phyloP scores from a whole-genome alignment of 257 asterid species.

The Coffea canephora region DNA sequence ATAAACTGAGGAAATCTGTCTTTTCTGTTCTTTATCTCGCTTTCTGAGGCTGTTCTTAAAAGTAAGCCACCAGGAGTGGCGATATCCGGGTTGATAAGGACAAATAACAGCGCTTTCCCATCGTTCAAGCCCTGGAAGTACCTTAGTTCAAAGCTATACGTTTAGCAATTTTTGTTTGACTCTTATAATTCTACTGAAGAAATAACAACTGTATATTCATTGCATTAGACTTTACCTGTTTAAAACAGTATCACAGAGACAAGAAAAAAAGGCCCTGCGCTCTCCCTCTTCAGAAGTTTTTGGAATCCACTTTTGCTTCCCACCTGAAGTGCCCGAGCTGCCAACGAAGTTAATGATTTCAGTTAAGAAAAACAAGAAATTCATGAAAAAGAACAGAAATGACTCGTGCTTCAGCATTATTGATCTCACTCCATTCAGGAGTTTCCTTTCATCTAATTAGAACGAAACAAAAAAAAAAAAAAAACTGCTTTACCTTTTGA shows the following conservation, averaged over 20 bases:
- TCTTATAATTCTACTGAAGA: background rate
- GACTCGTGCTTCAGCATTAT: too few species aligned
- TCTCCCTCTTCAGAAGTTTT: background rate
- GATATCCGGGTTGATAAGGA: background rate
- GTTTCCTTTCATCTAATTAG: background rate
- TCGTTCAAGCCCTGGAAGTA: background rate
- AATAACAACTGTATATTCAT: background rate
- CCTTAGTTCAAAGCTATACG: background rate
- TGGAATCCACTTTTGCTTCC: slow-evolving; percentile 13
- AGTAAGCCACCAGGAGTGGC: slow-evolving; percentile 2
- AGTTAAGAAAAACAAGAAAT: too few species aligned
- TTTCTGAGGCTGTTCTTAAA: background rate
- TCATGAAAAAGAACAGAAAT: background rate
- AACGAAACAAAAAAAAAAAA: too few species aligned
- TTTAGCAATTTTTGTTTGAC: background rate
- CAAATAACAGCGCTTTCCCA: slow-evolving; percentile 9
- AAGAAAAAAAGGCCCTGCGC: background rate
- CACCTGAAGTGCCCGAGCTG: slow-evolving; percentile 22
- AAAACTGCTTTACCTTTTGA: background rate
- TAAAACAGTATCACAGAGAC: background rate
- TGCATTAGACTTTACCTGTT: background rate
- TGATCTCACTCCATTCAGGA: too few species aligned
- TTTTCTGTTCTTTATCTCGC: background rate
- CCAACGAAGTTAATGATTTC: background rate
- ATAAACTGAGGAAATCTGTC: background rate